These are phyloP conservation scores for Camellia granthamiana DNA, from an alignment of 148 eudicot species.

Conservation along the genomic window DNA sequence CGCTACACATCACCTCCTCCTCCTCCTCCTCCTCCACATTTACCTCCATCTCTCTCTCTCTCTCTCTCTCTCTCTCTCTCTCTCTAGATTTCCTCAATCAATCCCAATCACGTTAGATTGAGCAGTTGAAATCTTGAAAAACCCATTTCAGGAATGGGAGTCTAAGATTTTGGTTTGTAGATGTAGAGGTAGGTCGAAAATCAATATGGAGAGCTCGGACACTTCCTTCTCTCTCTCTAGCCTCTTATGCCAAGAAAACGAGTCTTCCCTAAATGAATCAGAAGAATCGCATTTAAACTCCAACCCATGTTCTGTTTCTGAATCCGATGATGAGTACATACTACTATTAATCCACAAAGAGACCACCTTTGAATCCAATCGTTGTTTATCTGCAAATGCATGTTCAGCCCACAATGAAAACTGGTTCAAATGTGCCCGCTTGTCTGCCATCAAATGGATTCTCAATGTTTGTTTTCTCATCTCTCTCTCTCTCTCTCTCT, in stretches of 20 bases:
- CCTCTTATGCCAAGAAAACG: conserved; percentile 50
- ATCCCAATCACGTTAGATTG: not conserved
- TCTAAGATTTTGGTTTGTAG: not conserved
- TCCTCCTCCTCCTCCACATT: not conserved
- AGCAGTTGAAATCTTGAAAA: not conserved
- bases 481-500: not conserved
- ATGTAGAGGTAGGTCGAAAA: not conserved
- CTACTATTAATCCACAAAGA: conserved; percentile 36
- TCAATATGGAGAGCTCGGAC: conserved; percentile 13
- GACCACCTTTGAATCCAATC: conserved; percentile 15
- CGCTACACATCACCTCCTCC: conserved; percentile 13
- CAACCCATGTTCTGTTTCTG: conserved; percentile 9
- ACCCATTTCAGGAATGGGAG: not conserved
- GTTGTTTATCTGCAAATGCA: not conserved
- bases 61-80: conserved; percentile 11
- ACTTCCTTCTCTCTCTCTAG: conserved; percentile 17
- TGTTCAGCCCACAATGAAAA: conserved; percentile 13
- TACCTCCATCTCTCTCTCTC: not conserved
- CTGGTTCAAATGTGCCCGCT: conserved; percentile 44
- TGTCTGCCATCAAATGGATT: conserved; percentile 42
- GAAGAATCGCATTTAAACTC: not conserved
- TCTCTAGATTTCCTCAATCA: not conserved
- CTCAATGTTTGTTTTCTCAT: conserved; percentile 33
- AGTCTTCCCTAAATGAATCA: conserved; percentile 23
- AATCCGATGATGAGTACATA: conserved; percentile 39